phyloP scores from a whole-genome alignment of 23 red algal genomes.

The Gracilaria gracilis region DNA sequence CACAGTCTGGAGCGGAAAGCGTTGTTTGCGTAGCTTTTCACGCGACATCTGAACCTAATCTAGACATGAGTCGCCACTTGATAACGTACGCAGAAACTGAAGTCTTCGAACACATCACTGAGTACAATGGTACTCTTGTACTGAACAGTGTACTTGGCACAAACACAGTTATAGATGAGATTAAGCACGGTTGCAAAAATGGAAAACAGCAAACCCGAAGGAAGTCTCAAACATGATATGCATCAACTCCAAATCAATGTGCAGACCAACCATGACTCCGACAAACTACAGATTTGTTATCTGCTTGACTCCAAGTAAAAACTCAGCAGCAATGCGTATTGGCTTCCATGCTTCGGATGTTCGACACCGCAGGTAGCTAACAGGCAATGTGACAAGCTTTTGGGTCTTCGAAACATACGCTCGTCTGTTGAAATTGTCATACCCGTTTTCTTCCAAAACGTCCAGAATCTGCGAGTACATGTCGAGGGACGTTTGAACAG shows the following conservation, averaged over 20 bases:
- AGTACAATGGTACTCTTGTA: too few species aligned
- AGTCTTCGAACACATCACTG: neutral
- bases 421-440: slow-evolving; percentile 93
- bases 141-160: neutral
- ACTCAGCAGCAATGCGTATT: slow-evolving; percentile 27
- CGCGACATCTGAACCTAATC: neutral
- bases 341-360: slow-evolving; percentile 41
- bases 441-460: slow-evolving; percentile 91
- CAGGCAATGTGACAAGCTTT: slow-evolving; percentile 85
- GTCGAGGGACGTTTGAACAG: slow-evolving; percentile 93
- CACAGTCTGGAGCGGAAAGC: neutral
- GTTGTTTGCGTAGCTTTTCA: neutral
- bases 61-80: neutral
- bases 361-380: slow-evolving; percentile 60
- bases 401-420: slow-evolving; percentile 83
- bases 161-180: slow-evolving; percentile 2
- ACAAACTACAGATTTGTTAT: neutral
- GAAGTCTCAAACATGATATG: too few species aligned
- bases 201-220: neutral
- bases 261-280: too few species aligned
- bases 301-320: slow-evolving; percentile 28
- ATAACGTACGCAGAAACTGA: neutral
- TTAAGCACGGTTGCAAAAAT: neutral
- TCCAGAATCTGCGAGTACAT: slow-evolving; percentile 96
- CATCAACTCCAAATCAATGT: too few species aligned